Evolutionary conservation across 1,139 yeast species (phyloP), one percentile per base, ranked within the genome.

Genomic region (Dujonia santamariae): DNA sequence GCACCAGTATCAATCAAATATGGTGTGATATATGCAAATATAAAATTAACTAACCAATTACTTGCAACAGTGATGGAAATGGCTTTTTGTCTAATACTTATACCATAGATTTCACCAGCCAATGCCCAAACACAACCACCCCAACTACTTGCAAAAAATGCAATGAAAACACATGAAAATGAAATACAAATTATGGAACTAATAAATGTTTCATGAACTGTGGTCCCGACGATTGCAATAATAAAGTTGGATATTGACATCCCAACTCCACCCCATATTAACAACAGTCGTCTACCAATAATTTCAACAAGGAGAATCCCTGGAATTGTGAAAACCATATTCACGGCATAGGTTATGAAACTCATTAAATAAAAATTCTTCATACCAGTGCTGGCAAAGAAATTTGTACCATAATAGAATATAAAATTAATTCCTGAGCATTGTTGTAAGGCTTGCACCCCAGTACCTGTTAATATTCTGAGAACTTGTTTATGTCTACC

Each of bases 371-470:
- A 83, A 36, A 76, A 79, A 46, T 78, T 68, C 5, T 63, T 50
- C 26, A 83, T 61, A 3, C 86, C 87, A 1, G 86, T 72, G 32
- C 64, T 68, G 27, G 75, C 70, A 51, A 83, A 83, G 51, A 82
- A 83, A 54, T 80, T 80, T 28, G 81, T 86, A 4, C 92, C 90
- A 52, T 82, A 83, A 54, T 84, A 84, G 50, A 84, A 84, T 40
- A 83, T 82, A 51, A 84, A 84, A 53, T 84, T 84, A 38, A 84
- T 82, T 6, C 92, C 92, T 1, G 86, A 74, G 46, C 85, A 76
- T 59, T 84, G 92, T 54, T 84, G 92, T 41, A 82, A 68, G 3
- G 81, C 77, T 51, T 83, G 90, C 15, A 82, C 63, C 0, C 78
- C 70, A 40, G 83, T 77, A 15, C 90, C 88, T 0, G 90, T 82